Evolutionary conservation across 1,284 basidiomycete species (phyloP).

Genomic region (Melanopsichium pennsylvanicum): DNA sequence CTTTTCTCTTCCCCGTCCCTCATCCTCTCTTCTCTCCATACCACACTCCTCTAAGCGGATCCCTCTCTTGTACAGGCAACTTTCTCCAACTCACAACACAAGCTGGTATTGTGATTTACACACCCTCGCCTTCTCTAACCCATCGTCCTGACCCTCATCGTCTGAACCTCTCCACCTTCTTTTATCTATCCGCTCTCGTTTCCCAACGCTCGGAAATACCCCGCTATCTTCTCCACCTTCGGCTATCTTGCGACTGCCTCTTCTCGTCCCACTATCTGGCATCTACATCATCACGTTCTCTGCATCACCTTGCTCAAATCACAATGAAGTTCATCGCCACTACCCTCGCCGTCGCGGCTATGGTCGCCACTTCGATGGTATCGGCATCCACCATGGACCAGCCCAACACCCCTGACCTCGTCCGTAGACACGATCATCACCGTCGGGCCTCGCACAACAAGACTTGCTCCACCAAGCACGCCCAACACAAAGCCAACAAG

Average conservation of each 20-base stretch:
- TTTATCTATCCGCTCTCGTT: neutral
- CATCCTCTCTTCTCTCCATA: neutral
- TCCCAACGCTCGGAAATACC: neutral
- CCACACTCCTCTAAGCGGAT: neutral
- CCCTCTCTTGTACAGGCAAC: no score
- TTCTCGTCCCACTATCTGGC: neutral
- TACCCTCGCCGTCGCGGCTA: slow-evolving; percentile 27
- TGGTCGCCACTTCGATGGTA: slow-evolving; percentile 40
- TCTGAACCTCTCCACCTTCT: neutral
- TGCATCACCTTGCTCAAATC: neutral
- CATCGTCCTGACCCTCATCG: slow-evolving; percentile 1
- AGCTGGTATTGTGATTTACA: slow-evolving; percentile 24
- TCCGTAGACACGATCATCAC: slow-evolving; percentile 28
- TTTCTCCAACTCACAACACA: no score
- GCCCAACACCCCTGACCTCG: slow-evolving; percentile 17
- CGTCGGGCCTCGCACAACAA: slow-evolving; percentile 16
- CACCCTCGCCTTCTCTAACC: neutral
- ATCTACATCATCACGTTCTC: no score
- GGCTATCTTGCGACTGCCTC: neutral
- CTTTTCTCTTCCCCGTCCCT: slow-evolving; percentile 1
- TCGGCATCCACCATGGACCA: slow-evolving; percentile 33
- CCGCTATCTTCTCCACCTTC: neutral
- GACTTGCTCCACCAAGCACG: slow-evolving; percentile 23
- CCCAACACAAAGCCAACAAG: slow-evolving; percentile 21
- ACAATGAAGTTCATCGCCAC: slow-evolving; percentile 40